Conservation (phyloP, 1,284 basidiomycete species). For the Rhodotorula sp. region DNA sequence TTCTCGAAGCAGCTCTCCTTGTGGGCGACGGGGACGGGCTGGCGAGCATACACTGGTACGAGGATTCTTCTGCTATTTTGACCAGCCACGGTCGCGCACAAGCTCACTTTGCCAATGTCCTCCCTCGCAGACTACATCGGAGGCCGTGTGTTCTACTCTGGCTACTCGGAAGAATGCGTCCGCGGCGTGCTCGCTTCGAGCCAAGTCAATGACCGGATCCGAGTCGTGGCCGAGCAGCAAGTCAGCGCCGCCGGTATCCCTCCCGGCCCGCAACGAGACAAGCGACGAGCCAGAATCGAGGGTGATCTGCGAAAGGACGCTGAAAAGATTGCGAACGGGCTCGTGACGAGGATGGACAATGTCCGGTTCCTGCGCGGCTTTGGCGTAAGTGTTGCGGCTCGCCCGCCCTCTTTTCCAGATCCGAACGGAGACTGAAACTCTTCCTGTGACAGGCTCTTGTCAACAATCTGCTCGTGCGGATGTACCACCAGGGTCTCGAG, state of each 20-base stretch:
- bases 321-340: slow-evolving; percentile 18
- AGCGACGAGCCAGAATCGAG: slow-evolving; percentile 21
- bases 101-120: background rate
- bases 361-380: slow-evolving; percentile 35
- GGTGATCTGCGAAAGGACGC: slow-evolving; percentile 15
- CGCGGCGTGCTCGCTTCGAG: slow-evolving; percentile 12
- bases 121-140: slow-evolving; percentile 36
- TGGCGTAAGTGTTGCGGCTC: slow-evolving; percentile 13
- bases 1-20: slow-evolving; percentile 36
- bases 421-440: background rate
- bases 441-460: slow-evolving; percentile 44
- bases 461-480: slow-evolving; percentile 49
- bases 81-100: too few species aligned
- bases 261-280: background rate
- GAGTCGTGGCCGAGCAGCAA: slow-evolving; percentile 6
- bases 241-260: slow-evolving; percentile 5
- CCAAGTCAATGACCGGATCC: slow-evolving; percentile 24
- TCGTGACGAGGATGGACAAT: slow-evolving; percentile 38
- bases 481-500: slow-evolving; percentile 47
- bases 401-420: background rate
- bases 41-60: slow-evolving; percentile 31
- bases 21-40: slow-evolving; percentile 36
- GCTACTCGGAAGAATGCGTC: slow-evolving; percentile 32
- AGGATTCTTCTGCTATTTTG: background rate
- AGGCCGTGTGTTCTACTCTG: slow-evolving; percentile 30